Percentiles rank a stretch among this genome's conserved stretches.
phyloP scores from a whole-genome alignment of 257 asterid genomes.

The Fraxinus pennsylvanica region DNA sequence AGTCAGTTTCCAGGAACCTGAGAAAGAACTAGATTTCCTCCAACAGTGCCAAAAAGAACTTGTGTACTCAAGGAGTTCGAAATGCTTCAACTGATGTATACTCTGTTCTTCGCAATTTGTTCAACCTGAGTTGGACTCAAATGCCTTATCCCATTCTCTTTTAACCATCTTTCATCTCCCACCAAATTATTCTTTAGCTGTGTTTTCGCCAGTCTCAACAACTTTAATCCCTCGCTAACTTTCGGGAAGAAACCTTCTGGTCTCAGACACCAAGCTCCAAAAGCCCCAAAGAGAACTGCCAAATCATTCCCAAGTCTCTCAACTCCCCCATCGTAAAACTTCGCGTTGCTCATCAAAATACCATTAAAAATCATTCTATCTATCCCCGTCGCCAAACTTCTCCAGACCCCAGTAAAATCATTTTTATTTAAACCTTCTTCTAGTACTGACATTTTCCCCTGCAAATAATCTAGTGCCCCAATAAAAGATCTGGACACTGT shows the following conservation, averaged over 20 bases:
- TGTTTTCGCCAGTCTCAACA: constrained; percentile 57
- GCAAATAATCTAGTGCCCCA: constrained; percentile 79
- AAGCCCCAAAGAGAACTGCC: constrained; percentile 60
- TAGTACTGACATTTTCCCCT: constrained; percentile 62
- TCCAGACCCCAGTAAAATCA: constrained; percentile 81
- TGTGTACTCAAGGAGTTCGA: background rate
- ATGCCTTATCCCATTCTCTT: constrained; percentile 73
- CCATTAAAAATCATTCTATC: constrained; percentile 60
- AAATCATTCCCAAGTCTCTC: constrained; percentile 72
- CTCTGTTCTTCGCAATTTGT: constrained; percentile 68
- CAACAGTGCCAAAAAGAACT: background rate
- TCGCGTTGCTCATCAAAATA: constrained; percentile 56
- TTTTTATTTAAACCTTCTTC: constrained; percentile 61
- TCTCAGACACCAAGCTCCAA: constrained; percentile 76
- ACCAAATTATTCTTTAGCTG: constrained; percentile 48
- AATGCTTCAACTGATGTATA: constrained; percentile 41
- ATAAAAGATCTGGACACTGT: constrained; percentile 60
- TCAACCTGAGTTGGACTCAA: constrained; percentile 58
- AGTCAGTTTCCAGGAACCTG: background rate
- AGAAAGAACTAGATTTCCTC: background rate
- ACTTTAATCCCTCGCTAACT: constrained; percentile 66
- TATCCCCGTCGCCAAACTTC: constrained; percentile 70
- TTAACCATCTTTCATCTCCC: constrained; percentile 70
- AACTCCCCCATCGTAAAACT: constrained; percentile 69
- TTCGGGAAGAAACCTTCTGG: constrained; percentile 97